Base-by-base conservation (phyloP, 2,329 filamentous ascomycete genomes). In the Monosporascus sp. region DNA sequence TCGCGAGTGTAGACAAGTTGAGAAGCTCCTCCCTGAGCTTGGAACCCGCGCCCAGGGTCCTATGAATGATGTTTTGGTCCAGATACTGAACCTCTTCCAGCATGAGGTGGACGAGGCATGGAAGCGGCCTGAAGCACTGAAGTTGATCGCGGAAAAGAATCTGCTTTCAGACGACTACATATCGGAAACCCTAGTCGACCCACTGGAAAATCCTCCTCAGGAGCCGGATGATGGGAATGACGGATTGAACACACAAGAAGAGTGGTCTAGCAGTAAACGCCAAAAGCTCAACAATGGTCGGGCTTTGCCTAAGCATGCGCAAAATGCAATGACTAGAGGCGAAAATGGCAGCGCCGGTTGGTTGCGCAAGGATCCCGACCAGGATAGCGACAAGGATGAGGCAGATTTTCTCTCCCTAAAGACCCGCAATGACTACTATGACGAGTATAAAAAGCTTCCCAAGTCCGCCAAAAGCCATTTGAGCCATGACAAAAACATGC, bases 1-100 rank as follows among this genome's bases (percentile, higher is more conserved):
- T 41, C 53, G 52, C 8, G 65, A 67, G 44, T 65, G 63, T 27
- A 58, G 61, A 18, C 65, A 67, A 41, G 49, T 65, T 8, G 64
- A 65, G 35, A 67, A 67, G 54, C 56, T 65, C 1, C 57, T 66
- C 0, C 65, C 65, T 0, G 65, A 67, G 38, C 52, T 67, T 9
- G 58, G 58, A 9, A 48, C 57, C 9, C 57, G 64, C 3, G 61
- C 59, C 2, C 60, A 65, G 38, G 62, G 60, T 1, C 20, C 52
- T 1, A 61, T 54, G 48, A 60, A 62, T 24, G 36, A 50, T 14
- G 48, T 61, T 4, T 31, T 67, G 1, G 63, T 66, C 2, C 45
- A 54, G 8, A 53, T 67, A 0, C 54, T 67, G 1, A 67, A 67
- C 43, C 55, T 63, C 1, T 66, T 65, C 25, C 64, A 67, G n/a